phyloP scores from a whole-genome alignment of 2,329 filamentous ascomycete genomes.

The Alternaria viburni region DNA sequence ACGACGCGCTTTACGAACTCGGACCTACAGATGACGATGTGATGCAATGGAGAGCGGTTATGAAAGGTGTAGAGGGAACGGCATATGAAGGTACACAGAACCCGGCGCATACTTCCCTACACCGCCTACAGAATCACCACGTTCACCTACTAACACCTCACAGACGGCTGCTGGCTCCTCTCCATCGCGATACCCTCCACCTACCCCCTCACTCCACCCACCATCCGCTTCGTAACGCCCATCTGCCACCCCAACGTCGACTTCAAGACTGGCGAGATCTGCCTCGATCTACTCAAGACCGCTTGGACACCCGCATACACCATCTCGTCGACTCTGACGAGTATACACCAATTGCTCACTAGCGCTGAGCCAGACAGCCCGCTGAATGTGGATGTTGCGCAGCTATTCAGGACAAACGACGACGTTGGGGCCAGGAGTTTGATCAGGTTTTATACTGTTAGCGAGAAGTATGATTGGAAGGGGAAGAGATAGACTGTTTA shows the following conservation, averaged over 20 bases:
- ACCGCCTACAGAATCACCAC: background rate
- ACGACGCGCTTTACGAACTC: constrained; percentile 62
- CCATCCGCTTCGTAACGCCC: constrained; percentile 74
- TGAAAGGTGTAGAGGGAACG: constrained; percentile 64
- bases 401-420: constrained; percentile 72
- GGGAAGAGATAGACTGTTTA: background rate
- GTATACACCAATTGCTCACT: constrained; percentile 71
- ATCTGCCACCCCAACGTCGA: constrained; percentile 52
- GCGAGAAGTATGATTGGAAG: constrained; percentile 53
- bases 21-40: constrained; percentile 65
- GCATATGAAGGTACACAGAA: constrained; percentile 63
- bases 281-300: constrained; percentile 80
- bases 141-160: constrained; percentile 2
- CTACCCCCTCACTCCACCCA: constrained; percentile 81
- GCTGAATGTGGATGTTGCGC: constrained; percentile 79
- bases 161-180: constrained; percentile 82
- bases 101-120: background rate
- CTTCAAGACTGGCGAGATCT: constrained; percentile 81
- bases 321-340: constrained; percentile 74
- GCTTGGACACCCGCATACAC: constrained; percentile 88
- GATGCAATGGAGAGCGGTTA: constrained; percentile 65
- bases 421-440: constrained; percentile 70
- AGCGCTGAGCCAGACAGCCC: constrained; percentile 76
- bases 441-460: constrained; percentile 73
- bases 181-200: constrained; percentile 74